A percentile compares a stretch with the other conserved stretches of the same genome.
Conservation (phyloP, 345 rosid genomes). For the Chamaenerion angustifolium region DNA sequence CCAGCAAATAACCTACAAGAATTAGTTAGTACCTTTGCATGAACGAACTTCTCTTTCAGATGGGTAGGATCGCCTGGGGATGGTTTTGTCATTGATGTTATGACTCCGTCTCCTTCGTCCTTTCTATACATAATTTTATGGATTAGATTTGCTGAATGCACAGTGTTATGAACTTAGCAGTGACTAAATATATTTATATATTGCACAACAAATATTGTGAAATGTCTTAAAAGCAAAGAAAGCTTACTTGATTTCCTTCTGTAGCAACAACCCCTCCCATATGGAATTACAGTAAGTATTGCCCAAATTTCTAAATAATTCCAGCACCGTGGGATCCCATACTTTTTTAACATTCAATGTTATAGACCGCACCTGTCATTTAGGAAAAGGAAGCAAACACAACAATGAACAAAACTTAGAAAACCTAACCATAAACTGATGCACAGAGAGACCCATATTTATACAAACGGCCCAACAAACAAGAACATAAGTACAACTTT, state of each 20-base stretch:
- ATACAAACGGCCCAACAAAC: too few species aligned
- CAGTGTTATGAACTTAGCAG: background rate
- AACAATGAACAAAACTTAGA: background rate
- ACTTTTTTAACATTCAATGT: constrained; percentile 79
- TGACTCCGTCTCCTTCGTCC: constrained; percentile 13
- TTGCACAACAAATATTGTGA: too few species aligned
- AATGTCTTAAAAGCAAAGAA: constrained; percentile 5
- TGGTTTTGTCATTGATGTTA: constrained; percentile 39
- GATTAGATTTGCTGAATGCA: background rate
- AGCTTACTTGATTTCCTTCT: constrained; percentile 26
- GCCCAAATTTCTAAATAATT: constrained; percentile 52
- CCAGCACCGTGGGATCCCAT: constrained; percentile 73
- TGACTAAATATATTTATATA: too few species aligned
- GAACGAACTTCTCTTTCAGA: constrained; percentile 61
- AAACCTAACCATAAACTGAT: too few species aligned
- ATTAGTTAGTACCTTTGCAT: constrained; percentile 46
- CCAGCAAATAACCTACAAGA: too few species aligned
- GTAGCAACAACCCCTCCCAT: constrained; percentile 60
- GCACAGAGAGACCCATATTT: too few species aligned
- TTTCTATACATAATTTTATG: constrained; percentile 4
- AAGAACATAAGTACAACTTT: too few species aligned
- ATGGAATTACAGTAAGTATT: constrained; percentile 63
- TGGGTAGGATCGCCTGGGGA: constrained; percentile 32
- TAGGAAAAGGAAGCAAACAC: constrained; percentile 4
- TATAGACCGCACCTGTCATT: constrained; percentile 62